Conservation (phyloP, 495 filamentous ascomycete species). For the Bathelium albidoporum region DNA sequence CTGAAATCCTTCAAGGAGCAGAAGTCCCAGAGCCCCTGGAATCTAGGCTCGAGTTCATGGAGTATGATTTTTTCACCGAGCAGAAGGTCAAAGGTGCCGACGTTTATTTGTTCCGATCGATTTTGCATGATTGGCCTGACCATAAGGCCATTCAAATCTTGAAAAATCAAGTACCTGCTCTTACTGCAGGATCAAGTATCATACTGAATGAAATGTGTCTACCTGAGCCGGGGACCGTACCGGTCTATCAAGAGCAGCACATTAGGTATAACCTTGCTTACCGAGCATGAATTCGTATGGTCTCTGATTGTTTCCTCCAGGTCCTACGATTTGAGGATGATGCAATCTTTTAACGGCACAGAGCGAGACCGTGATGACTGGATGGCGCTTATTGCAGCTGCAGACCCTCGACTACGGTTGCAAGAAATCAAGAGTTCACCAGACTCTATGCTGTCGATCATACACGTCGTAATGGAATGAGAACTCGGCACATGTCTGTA, state of each 20-base stretch:
- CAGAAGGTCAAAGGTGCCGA: slow-evolving; percentile 34
- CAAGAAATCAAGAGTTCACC: background rate
- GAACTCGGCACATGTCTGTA: background rate
- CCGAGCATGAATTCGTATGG: background rate
- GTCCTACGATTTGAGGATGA: slow-evolving; percentile 1
- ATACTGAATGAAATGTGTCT: background rate
- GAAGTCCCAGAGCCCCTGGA: background rate
- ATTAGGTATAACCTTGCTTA: background rate
- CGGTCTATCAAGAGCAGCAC: background rate
- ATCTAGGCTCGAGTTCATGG: slow-evolving; percentile 27
- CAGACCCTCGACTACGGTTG: background rate
- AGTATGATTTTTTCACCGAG: slow-evolving; percentile 34
- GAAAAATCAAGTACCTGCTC: background rate
- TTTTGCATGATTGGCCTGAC: slow-evolving; percentile 33
- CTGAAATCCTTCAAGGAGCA: background rate
- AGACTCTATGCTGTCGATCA: background rate
- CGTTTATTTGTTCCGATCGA: slow-evolving; percentile 32
- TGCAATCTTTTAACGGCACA: background rate
- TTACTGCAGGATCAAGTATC: background rate
- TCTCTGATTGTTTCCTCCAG: background rate
- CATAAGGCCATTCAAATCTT: background rate
- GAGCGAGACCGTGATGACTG: background rate
- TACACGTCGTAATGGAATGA: background rate
- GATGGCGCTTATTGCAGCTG: background rate
- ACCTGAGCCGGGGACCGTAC: background rate